Percentiles rank a stretch among this genome's conserved stretches.
Evolutionary conservation across 208 protist genomes (phyloP).

Genomic region (Herpetomonas tarakana): DNA sequence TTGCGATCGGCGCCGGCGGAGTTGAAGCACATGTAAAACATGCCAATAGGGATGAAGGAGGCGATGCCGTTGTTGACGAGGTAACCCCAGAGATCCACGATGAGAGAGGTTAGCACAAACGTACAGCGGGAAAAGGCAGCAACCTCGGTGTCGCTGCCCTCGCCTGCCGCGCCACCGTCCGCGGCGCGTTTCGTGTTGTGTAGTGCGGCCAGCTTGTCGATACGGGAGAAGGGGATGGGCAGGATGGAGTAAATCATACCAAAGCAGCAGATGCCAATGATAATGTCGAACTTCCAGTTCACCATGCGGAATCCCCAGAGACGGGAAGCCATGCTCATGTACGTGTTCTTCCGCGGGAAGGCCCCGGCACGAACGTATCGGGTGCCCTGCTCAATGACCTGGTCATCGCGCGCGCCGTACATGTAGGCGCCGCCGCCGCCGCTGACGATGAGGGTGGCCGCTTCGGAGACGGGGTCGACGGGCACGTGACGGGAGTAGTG

Average conservation of each 20-base stretch:
- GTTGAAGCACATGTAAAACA: constrained; percentile 58
- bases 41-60: constrained; percentile 37
- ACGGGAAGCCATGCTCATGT: constrained; percentile 56
- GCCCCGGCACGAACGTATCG: constrained; percentile 48
- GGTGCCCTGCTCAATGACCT: constrained; percentile 61
- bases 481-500: constrained; percentile 82
- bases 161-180: constrained; percentile 12
- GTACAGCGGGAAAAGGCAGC: not conserved
- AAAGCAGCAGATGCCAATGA: constrained; percentile 68
- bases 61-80: constrained; percentile 41
- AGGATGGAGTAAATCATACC: constrained; percentile 58
- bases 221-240: constrained; percentile 21
- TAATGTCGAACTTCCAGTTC: constrained; percentile 88
- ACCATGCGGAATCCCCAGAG: constrained; percentile 77
- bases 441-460: constrained; percentile 75
- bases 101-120: constrained; percentile 29
- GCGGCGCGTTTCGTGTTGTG: not conserved
- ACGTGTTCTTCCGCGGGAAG: constrained; percentile 60
- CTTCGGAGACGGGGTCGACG: constrained; percentile 45
- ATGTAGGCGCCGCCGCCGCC: constrained; percentile 83
- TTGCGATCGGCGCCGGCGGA: constrained; percentile 41
- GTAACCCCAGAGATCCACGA: constrained; percentile 39
- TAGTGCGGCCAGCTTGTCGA: not conserved
- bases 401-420: constrained; percentile 53
- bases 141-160: constrained; percentile 2